Base-by-base conservation (phyloP, 345 rosid species). In the Litchi chinensis region DNA sequence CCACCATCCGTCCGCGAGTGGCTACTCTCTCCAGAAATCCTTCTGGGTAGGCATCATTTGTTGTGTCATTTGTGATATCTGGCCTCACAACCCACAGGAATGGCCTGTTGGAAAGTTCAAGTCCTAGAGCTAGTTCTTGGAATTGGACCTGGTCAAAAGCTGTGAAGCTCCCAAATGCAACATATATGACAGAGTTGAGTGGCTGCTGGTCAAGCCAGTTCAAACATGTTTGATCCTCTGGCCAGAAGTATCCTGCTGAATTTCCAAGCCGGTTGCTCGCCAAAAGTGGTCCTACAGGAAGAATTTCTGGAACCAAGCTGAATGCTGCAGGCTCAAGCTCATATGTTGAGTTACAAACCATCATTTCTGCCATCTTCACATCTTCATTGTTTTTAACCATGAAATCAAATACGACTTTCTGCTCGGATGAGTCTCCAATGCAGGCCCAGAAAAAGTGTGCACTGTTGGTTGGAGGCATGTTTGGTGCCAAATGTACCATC, bases 331-430 rank as follows among this genome's bases (percentile, higher is more conserved):
- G 60, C 65, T 82, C 87, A 70, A 59, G 57, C 19, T 52, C 57
- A 52, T 52, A 52, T 13, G 75, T 70, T 0, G 85, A 69, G 73
- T 85, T 85, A 2, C 87, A 84, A 4, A 52, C 16, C 57, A 10
- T 52, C 4, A 15, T 52, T 52, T 52, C 16, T 52, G 57, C 57
- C 57, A 52, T 10, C 18, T 12, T 52, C 13, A 52, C 15, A 13
- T 52, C 18, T 52, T 52, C 57, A 8, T 1, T 52, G 57, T 0
- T 3, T 4, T 52, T 13, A 15, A 52, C 1, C 57, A 13, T 52
- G 4, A 8, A 10, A 52, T 52, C 18, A 15, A 52, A 52, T 2
- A 52, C 0, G 57, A 2, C 18, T 15, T 52, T 52, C 57, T 52
- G 57, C 0, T 2, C 18, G 8, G 57, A 11, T 52, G 18, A 52